phyloP scores from a whole-genome alignment of 208 protist genomes.

The Trypanosoma brucei region DNA sequence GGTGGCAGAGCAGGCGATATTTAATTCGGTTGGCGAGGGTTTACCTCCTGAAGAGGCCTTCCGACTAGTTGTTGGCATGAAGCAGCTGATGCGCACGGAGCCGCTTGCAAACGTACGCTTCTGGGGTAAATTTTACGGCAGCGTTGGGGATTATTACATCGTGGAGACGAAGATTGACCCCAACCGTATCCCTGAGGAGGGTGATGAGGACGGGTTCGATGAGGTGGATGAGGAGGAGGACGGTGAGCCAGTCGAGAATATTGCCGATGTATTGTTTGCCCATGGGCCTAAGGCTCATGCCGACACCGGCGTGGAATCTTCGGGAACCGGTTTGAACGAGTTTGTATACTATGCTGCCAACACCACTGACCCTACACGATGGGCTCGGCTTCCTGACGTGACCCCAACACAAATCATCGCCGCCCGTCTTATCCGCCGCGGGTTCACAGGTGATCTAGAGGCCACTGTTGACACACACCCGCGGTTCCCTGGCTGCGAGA shows the following conservation, averaged over 20 bases:
- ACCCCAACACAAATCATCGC: slow-evolving; percentile 85
- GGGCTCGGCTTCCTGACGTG: slow-evolving; percentile 88
- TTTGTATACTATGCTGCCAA: slow-evolving; percentile 86
- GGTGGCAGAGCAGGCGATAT: slow-evolving; percentile 71
- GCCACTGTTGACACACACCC: slow-evolving; percentile 82
- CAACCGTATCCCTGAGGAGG: slow-evolving; percentile 57
- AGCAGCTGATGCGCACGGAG: slow-evolving; percentile 71
- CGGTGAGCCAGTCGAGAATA: slow-evolving; percentile 50
- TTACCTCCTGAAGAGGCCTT: slow-evolving; percentile 74
- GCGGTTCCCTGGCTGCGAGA: slow-evolving; percentile 89
- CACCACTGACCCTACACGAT: slow-evolving; percentile 67
- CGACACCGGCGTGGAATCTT: slow-evolving; percentile 44
- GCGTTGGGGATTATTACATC: slow-evolving; percentile 83
- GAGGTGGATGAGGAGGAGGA: slow-evolving; percentile 60
- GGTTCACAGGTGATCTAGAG: slow-evolving; percentile 91
- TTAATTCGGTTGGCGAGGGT: slow-evolving; percentile 81
- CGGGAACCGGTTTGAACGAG: slow-evolving; percentile 83
- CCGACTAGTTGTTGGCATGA: slow-evolving; percentile 84
- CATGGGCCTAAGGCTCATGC: slow-evolving; percentile 31
- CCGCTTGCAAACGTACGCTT: slow-evolving; percentile 80
- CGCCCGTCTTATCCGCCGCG: slow-evolving; percentile 76
- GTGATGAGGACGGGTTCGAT: slow-evolving; percentile 33
- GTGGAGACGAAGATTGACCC: slow-evolving; percentile 79
- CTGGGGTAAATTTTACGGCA: slow-evolving; percentile 87
- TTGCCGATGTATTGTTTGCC: slow-evolving; percentile 65